Conservation (phyloP, 1,139 yeast genomes). For the Pichia cactophila region DNA sequence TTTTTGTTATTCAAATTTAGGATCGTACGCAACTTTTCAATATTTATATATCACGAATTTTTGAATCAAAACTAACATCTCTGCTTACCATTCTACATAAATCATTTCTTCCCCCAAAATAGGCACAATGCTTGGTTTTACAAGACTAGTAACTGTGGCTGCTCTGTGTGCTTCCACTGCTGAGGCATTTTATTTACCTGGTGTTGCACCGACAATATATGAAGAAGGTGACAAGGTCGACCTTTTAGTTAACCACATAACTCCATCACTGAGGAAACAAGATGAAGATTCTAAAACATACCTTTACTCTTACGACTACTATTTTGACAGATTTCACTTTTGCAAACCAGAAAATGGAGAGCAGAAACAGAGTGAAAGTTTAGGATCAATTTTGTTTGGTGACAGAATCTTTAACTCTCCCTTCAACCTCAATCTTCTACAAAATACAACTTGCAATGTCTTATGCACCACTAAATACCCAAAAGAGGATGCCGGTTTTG, state of each 20-base stretch:
- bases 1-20: slow-evolving; percentile 10
- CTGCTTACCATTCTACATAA: neutral
- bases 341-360: slow-evolving; percentile 70
- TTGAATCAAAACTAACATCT: neutral
- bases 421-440: slow-evolving; percentile 68
- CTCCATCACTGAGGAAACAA: slow-evolving; percentile 61
- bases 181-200: slow-evolving; percentile 79
- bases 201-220: slow-evolving; percentile 91
- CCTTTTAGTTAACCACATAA: slow-evolving; percentile 77
- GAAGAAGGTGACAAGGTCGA: slow-evolving; percentile 65
- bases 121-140: slow-evolving; percentile 3
- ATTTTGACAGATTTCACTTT: slow-evolving; percentile 75
- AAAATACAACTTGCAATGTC: slow-evolving; percentile 55
- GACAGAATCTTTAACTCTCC: slow-evolving; percentile 94
- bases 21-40: neutral
- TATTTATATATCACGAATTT: neutral
- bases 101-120: neutral
- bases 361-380: slow-evolving; percentile 74
- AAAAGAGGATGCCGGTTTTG: slow-evolving; percentile 61
- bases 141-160: neutral
- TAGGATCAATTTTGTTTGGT: slow-evolving; percentile 91
- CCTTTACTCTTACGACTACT: slow-evolving; percentile 76
- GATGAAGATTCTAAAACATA: slow-evolving; percentile 41
- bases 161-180: neutral
- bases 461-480: slow-evolving; percentile 60